A percentile compares a stretch with the other conserved stretches of the same genome.
These are phyloP conservation scores for Globisporangium lucens DNA, from an alignment of 352 stramenopile genomes.

Conservation along the genomic window DNA sequence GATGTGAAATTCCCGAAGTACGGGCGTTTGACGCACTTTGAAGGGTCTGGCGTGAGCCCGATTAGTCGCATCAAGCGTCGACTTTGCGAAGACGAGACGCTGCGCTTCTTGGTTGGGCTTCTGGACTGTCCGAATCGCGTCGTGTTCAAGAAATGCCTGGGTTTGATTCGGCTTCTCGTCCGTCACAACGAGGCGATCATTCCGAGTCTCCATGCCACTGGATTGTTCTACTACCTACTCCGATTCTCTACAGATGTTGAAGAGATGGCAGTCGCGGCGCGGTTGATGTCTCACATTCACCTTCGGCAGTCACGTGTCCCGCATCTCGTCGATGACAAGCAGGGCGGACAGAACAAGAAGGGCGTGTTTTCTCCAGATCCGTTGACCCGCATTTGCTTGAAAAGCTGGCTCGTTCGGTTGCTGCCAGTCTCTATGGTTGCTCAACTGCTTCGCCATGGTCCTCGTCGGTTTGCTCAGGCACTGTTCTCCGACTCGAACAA, in stretches of 20 bases:
- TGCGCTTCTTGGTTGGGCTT: constrained; percentile 79
- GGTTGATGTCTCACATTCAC: constrained; percentile 81
- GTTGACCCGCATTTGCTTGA: constrained; percentile 78
- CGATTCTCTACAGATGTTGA: constrained; percentile 76
- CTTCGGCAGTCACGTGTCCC: constrained; percentile 67
- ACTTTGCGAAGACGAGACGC: constrained; percentile 69
- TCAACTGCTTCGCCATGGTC: constrained; percentile 76
- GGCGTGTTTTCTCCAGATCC: constrained; percentile 76
- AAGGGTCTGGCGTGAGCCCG: constrained; percentile 73
- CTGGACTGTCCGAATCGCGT: constrained; percentile 80
- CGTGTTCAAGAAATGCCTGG: constrained; percentile 83
- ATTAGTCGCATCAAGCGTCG: constrained; percentile 74
- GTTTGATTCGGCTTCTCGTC: constrained; percentile 77
- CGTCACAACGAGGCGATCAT: constrained; percentile 85
- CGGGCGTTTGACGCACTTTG: constrained; percentile 74
- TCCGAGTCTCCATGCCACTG: constrained; percentile 74
- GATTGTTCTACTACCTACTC: constrained; percentile 87
- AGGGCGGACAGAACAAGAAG: constrained; percentile 80
- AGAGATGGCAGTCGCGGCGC: constrained; percentile 77
- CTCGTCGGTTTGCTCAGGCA: constrained; percentile 66
- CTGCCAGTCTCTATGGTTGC: constrained; percentile 85
- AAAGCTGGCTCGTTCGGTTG: constrained; percentile 80
- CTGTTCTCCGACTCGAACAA: constrained; percentile 85
- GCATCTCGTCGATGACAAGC: constrained; percentile 64
- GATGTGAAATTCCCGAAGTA: constrained; percentile 80